Evolutionary conservation across 2,329 filamentous ascomycete genomes (phyloP).

Genomic region (Hymenoscyphus salicellus): DNA sequence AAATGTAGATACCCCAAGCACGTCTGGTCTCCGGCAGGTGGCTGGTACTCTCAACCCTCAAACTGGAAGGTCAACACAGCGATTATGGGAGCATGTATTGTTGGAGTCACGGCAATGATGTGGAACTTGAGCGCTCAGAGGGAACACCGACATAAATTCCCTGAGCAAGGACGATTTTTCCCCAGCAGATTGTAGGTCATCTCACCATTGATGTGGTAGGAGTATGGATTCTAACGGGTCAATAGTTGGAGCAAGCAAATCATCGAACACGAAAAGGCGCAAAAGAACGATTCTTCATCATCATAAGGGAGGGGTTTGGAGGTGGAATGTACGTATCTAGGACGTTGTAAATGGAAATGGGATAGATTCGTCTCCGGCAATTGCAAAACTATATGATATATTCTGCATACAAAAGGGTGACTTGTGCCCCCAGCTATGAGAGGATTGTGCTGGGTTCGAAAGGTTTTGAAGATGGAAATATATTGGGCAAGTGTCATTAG

Average conservation of each 20-base stretch:
- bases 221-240: slow-evolving; percentile 17
- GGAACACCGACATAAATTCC: slow-evolving; percentile 72
- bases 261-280: slow-evolving; percentile 61
- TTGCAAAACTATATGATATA: not conserved
- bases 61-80: slow-evolving; percentile 96
- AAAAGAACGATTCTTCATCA: slow-evolving; percentile 25
- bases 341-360: slow-evolving; percentile 25
- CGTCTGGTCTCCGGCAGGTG: slow-evolving; percentile 97
- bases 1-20: slow-evolving; percentile 83
- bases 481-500: no score
- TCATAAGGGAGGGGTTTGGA: slow-evolving; percentile 3
- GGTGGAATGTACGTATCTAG: slow-evolving; percentile 32
- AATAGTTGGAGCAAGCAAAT: slow-evolving; percentile 70
- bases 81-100: slow-evolving; percentile 65
- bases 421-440: not conserved
- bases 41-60: slow-evolving; percentile 91
- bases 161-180: slow-evolving; percentile 73
- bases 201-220: not conserved
- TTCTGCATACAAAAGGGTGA: not conserved
- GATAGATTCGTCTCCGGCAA: not conserved
- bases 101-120: slow-evolving; percentile 64
- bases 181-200: slow-evolving; percentile 77
- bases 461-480: not conserved
- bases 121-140: slow-evolving; percentile 73
- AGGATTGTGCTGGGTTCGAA: not conserved